A percentile compares a stretch with the other conserved stretches of the same genome.
Conservation (phyloP, 140 eudicot genomes). For the Bidens hawaiensis region DNA sequence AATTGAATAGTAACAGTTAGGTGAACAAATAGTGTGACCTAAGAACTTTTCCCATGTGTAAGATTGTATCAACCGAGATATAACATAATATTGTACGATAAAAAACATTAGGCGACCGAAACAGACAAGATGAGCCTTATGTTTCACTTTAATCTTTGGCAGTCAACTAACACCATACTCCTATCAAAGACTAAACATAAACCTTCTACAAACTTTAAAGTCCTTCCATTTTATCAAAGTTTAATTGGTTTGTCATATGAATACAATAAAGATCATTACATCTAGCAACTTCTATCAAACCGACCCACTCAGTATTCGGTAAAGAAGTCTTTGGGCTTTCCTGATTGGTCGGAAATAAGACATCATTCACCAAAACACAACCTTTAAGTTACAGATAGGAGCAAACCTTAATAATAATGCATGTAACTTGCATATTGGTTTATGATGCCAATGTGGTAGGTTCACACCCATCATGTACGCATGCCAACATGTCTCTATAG, state of each 20-base stretch:
- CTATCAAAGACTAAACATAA: background rate
- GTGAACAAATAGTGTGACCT: no score
- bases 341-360: background rate
- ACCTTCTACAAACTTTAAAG: background rate
- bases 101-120: no score
- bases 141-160: background rate
- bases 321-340: background rate
- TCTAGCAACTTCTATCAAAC: background rate
- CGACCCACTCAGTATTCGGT: background rate
- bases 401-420: slow-evolving; percentile 3
- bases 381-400: background rate
- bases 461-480: slow-evolving; percentile 50
- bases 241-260: background rate
- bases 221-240: background rate
- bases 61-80: no score
- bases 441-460: slow-evolving; percentile 40
- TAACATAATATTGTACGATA: no score
- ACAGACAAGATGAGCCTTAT: no score
- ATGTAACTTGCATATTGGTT: background rate
- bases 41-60: no score
- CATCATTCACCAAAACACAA: background rate
- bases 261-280: background rate
- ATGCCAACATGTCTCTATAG: slow-evolving; percentile 45
- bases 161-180: background rate
- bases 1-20: no score